Conservation (phyloP, 306 rosid species). For the Crataegus laevigata region DNA sequence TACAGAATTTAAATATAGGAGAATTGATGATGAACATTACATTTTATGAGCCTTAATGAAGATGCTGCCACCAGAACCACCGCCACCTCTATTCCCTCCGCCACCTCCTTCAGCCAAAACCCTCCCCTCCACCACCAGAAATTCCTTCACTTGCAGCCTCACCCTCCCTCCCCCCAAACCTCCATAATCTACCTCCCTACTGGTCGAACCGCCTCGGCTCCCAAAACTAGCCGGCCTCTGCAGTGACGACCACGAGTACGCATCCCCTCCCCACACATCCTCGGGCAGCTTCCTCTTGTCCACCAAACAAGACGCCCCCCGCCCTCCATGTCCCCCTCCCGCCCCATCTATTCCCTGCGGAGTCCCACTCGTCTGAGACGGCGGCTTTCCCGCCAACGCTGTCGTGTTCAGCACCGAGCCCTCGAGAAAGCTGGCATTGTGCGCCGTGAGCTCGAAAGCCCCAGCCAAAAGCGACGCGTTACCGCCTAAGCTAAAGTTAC, state of each 20-base stretch:
- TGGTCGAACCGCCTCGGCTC: slow-evolving; percentile 76
- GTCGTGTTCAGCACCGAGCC: slow-evolving; percentile 77
- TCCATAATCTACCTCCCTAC: slow-evolving; percentile 75
- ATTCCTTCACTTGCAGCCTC: slow-evolving; percentile 29
- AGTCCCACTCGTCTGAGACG: slow-evolving; percentile 93
- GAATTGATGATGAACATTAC: slow-evolving; percentile 37
- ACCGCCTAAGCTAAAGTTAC: slow-evolving; percentile 75
- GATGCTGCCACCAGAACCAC: slow-evolving; percentile 98
- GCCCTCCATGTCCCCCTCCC: slow-evolving; percentile 97
- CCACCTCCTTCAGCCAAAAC: slow-evolving; percentile 81
- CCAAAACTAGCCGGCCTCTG: slow-evolving; percentile 74
- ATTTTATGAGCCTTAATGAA: slow-evolving; percentile 78
- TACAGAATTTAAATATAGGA: neutral
- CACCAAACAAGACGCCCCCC: slow-evolving; percentile 83
- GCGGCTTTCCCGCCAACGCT: slow-evolving; percentile 78
- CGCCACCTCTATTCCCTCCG: slow-evolving; percentile 86
- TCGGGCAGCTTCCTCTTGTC: slow-evolving; percentile 81
- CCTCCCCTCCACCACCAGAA: slow-evolving; percentile 66
- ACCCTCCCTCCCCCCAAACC: slow-evolving; percentile 87
- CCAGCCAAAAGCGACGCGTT: slow-evolving; percentile 76
- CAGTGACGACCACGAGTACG: slow-evolving; percentile 84
- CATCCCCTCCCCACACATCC: slow-evolving; percentile 98
- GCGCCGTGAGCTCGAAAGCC: slow-evolving; percentile 58
- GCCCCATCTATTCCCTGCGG: slow-evolving; percentile 81
- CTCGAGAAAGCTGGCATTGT: slow-evolving; percentile 58